Base-by-base conservation (phyloP, 2,329 filamentous ascomycete genomes). In the Pyrenophora seminiperda region DNA sequence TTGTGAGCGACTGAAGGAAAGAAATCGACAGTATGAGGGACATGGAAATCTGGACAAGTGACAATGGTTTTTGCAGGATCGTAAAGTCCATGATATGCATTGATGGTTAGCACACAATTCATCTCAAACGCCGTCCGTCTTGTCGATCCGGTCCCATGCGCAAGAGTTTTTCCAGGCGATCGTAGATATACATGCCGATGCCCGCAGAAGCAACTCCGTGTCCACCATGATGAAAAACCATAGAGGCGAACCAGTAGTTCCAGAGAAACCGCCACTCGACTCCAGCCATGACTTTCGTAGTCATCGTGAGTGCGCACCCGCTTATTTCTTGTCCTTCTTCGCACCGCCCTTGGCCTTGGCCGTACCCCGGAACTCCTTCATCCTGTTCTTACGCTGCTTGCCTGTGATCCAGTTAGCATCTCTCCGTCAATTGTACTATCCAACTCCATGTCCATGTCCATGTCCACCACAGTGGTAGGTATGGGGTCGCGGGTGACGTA, bases 381-480 rank as follows among this genome's bases (percentile, higher is more conserved):
- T 87, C 80, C 93, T 87, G 90, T 99, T 99, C 91, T 99, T 99
- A 84, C 94, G 90, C 84, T 97, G 94, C 86, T 99, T 99, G 88
- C 93, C 93, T 97, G 81, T 83, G 44, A 10, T 36, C 32, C 42
- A 57, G 68, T 72, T 65, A 73, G 65, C 60, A 63, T 63, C 27
- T 46, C 15, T 69, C 50, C 48, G 52, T 40, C 31, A 37, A 36
- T 10, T 24, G 17, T 41, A 50, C 42, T 10, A 30, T 32, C 41
- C 52, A 45, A 49, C n/a, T n/a, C n/a, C n/a, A n/a, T n/a, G n/a
- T n/a, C 44, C 47, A 27, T 19, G 39, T 41, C 51, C 42, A 41
- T 32, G 45, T 42, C 29, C 47, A 46, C 38, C 13, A 41, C 50
- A 50, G 22, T 31, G 24, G n/a, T n/a, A 39, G 49, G 7, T 54